Base-by-base conservation (phyloP, 805 yeast species). In the Blastobotrys mokoenaii region DNA sequence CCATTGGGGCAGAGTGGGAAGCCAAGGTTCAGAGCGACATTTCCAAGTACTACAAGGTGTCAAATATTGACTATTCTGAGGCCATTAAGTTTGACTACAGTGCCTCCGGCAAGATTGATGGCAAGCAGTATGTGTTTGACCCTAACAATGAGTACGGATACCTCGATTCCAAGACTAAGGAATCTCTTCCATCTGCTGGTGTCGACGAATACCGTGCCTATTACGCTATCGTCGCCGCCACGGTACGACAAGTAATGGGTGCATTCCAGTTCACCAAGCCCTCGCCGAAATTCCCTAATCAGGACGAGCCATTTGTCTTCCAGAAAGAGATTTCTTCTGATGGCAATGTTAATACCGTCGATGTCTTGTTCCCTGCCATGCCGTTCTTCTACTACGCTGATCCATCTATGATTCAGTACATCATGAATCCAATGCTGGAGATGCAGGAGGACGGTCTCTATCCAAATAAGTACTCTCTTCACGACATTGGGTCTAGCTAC, bases 321-420 rank as follows among this genome's bases (percentile, higher is more conserved):
- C 32, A 25, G 15, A 38, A 38, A 17, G 41, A 38, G 18, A 38
- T 38, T 15, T 25, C 33, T 15, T 25, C 32, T 11, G 7, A 22
- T 16, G 41, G 41, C 7, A 38, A 38, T 25, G 12, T 38, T n/a
- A 22, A 38, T 6, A 38, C 40, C 6, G 32, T 38, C 16, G 41
- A 38, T n/a, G 41, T 38, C 18, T 11, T 38, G 31, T 38, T 38
- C 32, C 41, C 41, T 6, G 32, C 17, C 3, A 12, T 38, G 33
- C 41, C 41, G 6, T 38, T 38, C 41, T 38, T 20, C 31, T 12
- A 12, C 18, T 38, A 38, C 32, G 17, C 41, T 3, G n/a, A 38
- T 11, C 31, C 17, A 11, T 14, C 22, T 17, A 11, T 38, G 16
- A 10, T 38, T 17, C 14, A 14, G 22, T 38, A 25, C 16, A 38